Conservation (phyloP, 768 basidiomycete species). For the Boletus eberwhitei region DNA sequence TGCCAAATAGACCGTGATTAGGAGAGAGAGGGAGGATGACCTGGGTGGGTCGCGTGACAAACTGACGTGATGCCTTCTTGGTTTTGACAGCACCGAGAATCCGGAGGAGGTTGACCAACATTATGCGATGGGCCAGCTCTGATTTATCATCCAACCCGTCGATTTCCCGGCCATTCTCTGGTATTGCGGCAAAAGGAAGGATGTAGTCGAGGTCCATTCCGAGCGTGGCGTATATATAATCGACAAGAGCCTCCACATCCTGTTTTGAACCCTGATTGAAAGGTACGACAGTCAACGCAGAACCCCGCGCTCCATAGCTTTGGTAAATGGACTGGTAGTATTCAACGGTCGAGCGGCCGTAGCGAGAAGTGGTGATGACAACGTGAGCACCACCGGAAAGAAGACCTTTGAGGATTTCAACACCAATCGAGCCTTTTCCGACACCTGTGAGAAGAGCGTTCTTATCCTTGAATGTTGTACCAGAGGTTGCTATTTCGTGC, state of each 20-base stretch:
- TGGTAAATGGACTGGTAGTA: constrained; percentile 99
- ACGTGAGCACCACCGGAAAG: constrained; percentile 95
- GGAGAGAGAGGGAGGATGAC: constrained; percentile 97
- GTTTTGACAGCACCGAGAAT: constrained; percentile 96
- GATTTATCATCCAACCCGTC: constrained; percentile 96
- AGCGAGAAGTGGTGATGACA: constrained; percentile 96
- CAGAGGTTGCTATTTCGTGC: constrained; percentile 97
- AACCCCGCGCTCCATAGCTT: constrained; percentile 89
- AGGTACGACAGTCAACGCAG: constrained; percentile 95
- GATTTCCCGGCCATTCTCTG: constrained; percentile 98
- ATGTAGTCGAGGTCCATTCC: constrained; percentile 98
- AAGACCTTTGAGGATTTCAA: constrained; percentile 95
- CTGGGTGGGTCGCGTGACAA: constrained; percentile 97
- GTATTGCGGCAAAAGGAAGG: constrained; percentile 96
- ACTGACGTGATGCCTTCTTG: constrained; percentile 96
- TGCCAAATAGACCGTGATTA: constrained; percentile 97
- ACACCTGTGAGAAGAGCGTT: constrained; percentile 98
- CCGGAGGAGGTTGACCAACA: constrained; percentile 95
- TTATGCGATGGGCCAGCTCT: constrained; percentile 96
- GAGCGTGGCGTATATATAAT: constrained; percentile 95
- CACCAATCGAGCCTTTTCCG: constrained; percentile 96
- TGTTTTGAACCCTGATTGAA: constrained; percentile 99
- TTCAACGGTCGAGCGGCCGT: constrained; percentile 92
- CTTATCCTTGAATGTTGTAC: constrained; percentile 98
- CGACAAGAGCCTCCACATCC: constrained; percentile 95